Evolutionary conservation across 2,329 filamentous ascomycete genomes (phyloP).

Genomic region (Aureobasidium sp.): DNA sequence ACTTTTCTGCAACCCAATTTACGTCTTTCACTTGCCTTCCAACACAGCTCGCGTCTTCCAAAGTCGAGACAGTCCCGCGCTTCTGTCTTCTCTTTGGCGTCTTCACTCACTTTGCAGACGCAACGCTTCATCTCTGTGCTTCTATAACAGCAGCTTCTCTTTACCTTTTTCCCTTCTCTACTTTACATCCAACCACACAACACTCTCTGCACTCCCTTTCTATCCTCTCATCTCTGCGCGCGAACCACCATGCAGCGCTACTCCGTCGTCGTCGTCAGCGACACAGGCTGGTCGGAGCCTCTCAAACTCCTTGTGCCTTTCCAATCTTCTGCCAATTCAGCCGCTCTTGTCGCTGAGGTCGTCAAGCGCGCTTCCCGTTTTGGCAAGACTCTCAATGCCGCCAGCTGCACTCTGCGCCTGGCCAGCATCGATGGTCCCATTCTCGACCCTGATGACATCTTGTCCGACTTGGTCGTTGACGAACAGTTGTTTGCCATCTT

Average conservation of each 20-base stretch:
- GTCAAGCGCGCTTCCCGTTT: slow-evolving; percentile 25
- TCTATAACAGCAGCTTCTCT: neutral
- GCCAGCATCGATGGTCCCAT: slow-evolving; percentile 31
- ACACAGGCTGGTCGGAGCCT: slow-evolving; percentile 17
- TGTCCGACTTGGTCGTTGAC: slow-evolving; percentile 30
- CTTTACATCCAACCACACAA: neutral
- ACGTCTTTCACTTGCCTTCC: too few relatives aligned
- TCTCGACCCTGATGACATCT: slow-evolving; percentile 31
- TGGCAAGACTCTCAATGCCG: slow-evolving; percentile 24
- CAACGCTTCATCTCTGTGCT: neutral
- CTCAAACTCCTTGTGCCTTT: slow-evolving; percentile 28
- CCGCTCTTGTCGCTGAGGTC: slow-evolving; percentile 27
- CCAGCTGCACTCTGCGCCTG: slow-evolving; percentile 30
- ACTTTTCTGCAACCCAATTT: too few relatives aligned
- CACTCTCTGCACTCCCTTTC: neutral
- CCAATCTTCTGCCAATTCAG: slow-evolving; percentile 23
- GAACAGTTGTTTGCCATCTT: slow-evolving; percentile 32
- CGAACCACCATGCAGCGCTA: slow-evolving; percentile 28
- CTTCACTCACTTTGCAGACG: neutral
- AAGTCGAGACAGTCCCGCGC: neutral
- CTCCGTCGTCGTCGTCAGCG: slow-evolving; percentile 28
- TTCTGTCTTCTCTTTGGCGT: neutral
- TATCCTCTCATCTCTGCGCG: neutral
- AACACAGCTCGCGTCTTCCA: too few relatives aligned
- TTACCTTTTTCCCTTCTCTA: neutral